These are phyloP conservation scores for Metrosideros polymorpha DNA, from an alignment of 441 rosid species.

Conservation along the genomic window DNA sequence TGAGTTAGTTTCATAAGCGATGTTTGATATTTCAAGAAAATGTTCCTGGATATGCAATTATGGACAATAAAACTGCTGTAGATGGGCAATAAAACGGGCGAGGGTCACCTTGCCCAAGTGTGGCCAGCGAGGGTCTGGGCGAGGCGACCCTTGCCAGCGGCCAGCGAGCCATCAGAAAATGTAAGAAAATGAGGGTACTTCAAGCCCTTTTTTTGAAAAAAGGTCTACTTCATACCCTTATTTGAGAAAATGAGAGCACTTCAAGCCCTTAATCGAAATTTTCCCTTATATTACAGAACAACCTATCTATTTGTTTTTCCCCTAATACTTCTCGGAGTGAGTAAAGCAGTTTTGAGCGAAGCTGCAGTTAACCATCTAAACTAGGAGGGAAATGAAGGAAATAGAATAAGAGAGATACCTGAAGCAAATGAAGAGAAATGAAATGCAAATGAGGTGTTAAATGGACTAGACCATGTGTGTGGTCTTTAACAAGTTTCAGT, in stretches of 20 bases:
- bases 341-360: neutral
- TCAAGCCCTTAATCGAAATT: too few species aligned
- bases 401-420: neutral
- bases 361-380: neutral
- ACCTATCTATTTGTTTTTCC: neutral
- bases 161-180: too few species aligned
- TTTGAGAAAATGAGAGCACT: too few species aligned
- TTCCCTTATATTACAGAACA: neutral
- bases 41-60: neutral
- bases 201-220: too few species aligned
- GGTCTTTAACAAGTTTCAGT: neutral
- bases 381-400: neutral
- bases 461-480: neutral
- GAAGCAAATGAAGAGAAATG: neutral
- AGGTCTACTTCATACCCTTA: too few species aligned
- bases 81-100: too few species aligned
- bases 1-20: neutral
- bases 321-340: neutral
- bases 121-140: too few species aligned
- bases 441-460: neutral
- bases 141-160: too few species aligned
- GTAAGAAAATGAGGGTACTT: too few species aligned
- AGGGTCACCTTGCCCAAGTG: too few species aligned
- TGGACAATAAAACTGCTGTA: neutral
- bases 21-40: neutral